Conservation (phyloP, 129 eudicot species). For the Deinandra increscens region DNA sequence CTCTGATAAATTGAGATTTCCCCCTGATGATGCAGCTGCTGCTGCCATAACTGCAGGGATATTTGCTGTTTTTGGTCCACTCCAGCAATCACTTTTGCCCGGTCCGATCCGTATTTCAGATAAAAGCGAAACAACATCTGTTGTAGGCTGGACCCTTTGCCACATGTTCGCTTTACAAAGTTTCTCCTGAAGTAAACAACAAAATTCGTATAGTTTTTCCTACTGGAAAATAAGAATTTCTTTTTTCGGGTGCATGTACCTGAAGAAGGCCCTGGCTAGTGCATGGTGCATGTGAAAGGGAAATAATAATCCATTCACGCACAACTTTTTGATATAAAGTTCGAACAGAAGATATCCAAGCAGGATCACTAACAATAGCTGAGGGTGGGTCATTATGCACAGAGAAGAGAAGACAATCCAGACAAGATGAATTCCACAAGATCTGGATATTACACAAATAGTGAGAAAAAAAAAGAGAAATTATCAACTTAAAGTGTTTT, state of each 20-base stretch:
- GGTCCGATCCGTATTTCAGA: conserved; percentile 95
- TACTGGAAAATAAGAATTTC: no score
- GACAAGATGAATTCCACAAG: conserved; percentile 90
- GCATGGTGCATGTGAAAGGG: conserved; percentile 98
- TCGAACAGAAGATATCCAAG: conserved; percentile 75
- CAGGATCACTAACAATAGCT: conserved; percentile 79
- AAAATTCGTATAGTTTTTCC: no score
- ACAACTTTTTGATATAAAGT: conserved; percentile 83
- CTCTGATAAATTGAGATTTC: conserved; percentile 65
- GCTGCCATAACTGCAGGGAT: conserved; percentile 99
- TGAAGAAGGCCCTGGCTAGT: conserved; percentile 98
- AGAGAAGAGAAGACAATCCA: conserved; percentile 78
- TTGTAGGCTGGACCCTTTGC: conserved; percentile 87
- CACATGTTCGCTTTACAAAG: conserved; percentile 82
- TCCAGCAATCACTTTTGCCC: conserved; percentile 83
- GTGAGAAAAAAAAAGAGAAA: neutral
- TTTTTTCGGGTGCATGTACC: conserved; percentile 26
- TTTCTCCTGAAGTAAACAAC: conserved; percentile 59
- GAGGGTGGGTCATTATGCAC: conserved; percentile 82
- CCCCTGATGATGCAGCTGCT: conserved; percentile 99
- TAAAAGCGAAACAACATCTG: conserved; percentile 89
- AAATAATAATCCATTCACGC: conserved; percentile 88
- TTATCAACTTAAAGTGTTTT: neutral
- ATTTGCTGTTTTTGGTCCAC: conserved; percentile 88
- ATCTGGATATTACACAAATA: conserved; percentile 61